Evolutionary conservation across 192 early-diverging fungal genomes (phyloP).

Genomic region (Allomyces macrogynus): DNA sequence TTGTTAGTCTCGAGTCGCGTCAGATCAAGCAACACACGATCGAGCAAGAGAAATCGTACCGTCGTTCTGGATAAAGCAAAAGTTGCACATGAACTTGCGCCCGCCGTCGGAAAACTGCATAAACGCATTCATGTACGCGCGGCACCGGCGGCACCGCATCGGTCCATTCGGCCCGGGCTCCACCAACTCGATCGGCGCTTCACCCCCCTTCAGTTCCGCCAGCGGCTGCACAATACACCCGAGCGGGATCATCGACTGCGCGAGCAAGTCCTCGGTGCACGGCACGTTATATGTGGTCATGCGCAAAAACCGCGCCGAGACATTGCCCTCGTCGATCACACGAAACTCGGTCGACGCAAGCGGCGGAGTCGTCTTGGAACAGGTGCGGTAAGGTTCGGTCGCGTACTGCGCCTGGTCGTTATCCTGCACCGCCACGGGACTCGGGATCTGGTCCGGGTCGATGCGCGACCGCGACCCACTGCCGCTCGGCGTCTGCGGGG

Average conservation of each 20-base stretch:
- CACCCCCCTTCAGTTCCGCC: slow-evolving; percentile 54
- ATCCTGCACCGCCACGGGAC: slow-evolving; percentile 64
- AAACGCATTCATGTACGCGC: slow-evolving; percentile 83
- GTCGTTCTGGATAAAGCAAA: slow-evolving; percentile 75
- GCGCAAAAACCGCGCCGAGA: slow-evolving; percentile 77
- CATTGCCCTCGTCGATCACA: slow-evolving; percentile 79
- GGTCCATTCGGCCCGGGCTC: slow-evolving; percentile 75
- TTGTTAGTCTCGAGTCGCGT: no score
- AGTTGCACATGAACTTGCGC: slow-evolving; percentile 77
- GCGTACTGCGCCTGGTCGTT: slow-evolving; percentile 53
- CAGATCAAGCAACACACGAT: no score
- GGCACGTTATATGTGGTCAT: slow-evolving; percentile 77
- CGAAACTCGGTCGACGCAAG: slow-evolving; percentile 58
- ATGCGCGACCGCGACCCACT: slow-evolving; percentile 41
- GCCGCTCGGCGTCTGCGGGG: slow-evolving; percentile 11
- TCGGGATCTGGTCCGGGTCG: slow-evolving; percentile 87
- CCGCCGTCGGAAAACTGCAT: slow-evolving; percentile 78
- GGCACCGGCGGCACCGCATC: slow-evolving; percentile 73
- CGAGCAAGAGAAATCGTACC: no score
- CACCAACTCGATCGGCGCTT: slow-evolving; percentile 59
- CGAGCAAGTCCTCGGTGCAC: slow-evolving; percentile 53
- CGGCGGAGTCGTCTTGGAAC: slow-evolving; percentile 45
- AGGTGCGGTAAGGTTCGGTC: slow-evolving; percentile 47
- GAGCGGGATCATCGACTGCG: slow-evolving; percentile 58
- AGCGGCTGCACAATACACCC: slow-evolving; percentile 82